Base-by-base conservation (phyloP, 768 basidiomycete species). In the Pisolithus microcarpus region DNA sequence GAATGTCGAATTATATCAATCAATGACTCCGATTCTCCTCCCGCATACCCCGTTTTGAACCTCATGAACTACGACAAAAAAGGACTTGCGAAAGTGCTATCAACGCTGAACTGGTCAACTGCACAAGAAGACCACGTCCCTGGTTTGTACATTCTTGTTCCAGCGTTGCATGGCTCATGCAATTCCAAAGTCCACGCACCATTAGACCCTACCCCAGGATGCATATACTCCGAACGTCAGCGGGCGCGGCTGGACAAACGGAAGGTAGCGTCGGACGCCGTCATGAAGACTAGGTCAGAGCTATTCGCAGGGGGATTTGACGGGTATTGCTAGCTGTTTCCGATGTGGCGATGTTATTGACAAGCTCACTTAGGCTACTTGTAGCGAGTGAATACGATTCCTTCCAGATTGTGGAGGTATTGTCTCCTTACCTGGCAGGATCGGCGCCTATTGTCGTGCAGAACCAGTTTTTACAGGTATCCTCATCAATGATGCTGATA, bases 221-320 rank as follows among this genome's bases (percentile, higher is more conserved):
- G 80, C 57, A 75, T 80, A 53, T 80, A 77, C 59, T 87, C 86
- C 11, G 87, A 89, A 34, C 79, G 81, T 46, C 85, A 90, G 62
- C 84, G 80, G 57, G 60, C 72, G 28, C 78, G 89, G 26, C 66
- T 89, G 18, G 81, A 80, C 58, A 93, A 91, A 66, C 82, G 93
- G 40, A 91, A 86, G 63, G 74, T 72, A 4, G 78, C 81, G n/a
- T 73, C 79, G 4, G 81, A 87, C 36, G 63, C 76, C 31, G 67
- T 96, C 9, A 71, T 73, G 49, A 73, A 65, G 38, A 81, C 80
- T 18, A 77, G 94, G 31, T 81, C 88, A 50, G 93, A 95, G 48
- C 72, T 94, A 4, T 92, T 93, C 60, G 65, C 71, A 2, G 95
- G 93, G 19, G 88, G 85, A 58, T 99, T 92, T 67, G 93, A 98